Evolutionary conservation across 192 early-diverging fungal genomes (phyloP).

Genomic region (Coemansia sp.): DNA sequence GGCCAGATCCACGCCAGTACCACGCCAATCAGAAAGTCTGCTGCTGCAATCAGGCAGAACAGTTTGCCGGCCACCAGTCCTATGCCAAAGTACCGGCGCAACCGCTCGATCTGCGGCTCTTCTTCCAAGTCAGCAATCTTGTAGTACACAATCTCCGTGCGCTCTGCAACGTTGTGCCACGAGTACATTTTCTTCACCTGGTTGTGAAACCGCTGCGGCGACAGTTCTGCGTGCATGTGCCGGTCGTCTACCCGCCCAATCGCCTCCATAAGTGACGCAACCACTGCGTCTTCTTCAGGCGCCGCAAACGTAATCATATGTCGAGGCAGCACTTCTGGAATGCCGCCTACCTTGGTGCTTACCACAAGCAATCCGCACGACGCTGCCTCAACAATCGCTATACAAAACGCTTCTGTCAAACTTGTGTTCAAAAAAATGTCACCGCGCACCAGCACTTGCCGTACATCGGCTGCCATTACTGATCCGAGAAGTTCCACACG

Average conservation of each 20-base stretch:
- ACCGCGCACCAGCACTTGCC: slow-evolving; percentile 85
- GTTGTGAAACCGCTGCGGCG: slow-evolving; percentile 72
- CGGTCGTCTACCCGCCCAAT: slow-evolving; percentile 63
- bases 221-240: slow-evolving; percentile 58
- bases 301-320: slow-evolving; percentile 91
- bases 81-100: slow-evolving; percentile 82
- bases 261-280: slow-evolving; percentile 68
- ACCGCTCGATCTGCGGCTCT: slow-evolving; percentile 74
- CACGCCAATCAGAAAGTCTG: slow-evolving; percentile 79
- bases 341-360: slow-evolving; percentile 92
- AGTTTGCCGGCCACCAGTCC: slow-evolving; percentile 90
- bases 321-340: slow-evolving; percentile 91
- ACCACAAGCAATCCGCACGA: slow-evolving; percentile 93
- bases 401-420: slow-evolving; percentile 98
- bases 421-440: slow-evolving; percentile 97
- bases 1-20: slow-evolving; percentile 85
- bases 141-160: slow-evolving; percentile 71
- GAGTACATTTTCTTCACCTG: slow-evolving; percentile 92
- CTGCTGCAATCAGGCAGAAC: slow-evolving; percentile 84
- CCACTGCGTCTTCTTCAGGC: slow-evolving; percentile 81
- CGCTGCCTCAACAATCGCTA: slow-evolving; percentile 97
- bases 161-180: slow-evolving; percentile 92
- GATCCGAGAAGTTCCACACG: slow-evolving; percentile 86
- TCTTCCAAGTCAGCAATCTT: slow-evolving; percentile 65
- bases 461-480: slow-evolving; percentile 78